These are phyloP conservation scores for Bruguiera gymnorhiza DNA, from an alignment of 345 rosid species.

Conservation along the genomic window DNA sequence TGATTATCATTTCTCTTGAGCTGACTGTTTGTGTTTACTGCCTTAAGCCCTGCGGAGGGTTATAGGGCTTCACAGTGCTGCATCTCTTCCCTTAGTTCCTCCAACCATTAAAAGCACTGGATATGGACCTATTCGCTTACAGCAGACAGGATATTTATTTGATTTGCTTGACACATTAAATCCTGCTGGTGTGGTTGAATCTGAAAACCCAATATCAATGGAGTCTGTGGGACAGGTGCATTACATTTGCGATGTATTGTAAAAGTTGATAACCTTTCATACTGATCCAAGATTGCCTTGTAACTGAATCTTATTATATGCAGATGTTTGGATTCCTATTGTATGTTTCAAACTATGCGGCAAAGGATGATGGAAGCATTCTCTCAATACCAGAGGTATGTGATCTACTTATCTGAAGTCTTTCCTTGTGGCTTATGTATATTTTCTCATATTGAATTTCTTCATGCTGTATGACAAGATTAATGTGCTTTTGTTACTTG, in stretches of 20 bases:
- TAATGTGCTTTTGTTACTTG: background rate
- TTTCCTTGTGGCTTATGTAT: background rate
- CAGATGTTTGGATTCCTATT: conserved; percentile 87
- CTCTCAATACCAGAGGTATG: conserved; percentile 67
- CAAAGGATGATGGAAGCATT: conserved; percentile 42
- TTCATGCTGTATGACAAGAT: background rate
- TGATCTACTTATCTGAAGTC: background rate
- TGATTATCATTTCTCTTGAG: background rate
- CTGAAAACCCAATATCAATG: conserved; percentile 65
- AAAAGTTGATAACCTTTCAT: background rate
- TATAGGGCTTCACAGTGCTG: conserved; percentile 39
- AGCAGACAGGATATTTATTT: conserved; percentile 48
- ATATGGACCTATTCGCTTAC: conserved; percentile 63
- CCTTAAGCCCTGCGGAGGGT: conserved; percentile 69
- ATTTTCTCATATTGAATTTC: background rate
- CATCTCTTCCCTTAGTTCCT: conserved; percentile 50
- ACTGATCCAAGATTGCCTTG: conserved; percentile 10
- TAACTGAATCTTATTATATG: conserved; percentile 4
- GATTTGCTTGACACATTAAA: conserved; percentile 43
- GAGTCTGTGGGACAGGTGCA: conserved; percentile 79
- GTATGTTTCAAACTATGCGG: conserved; percentile 54
- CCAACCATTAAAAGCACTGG: conserved; percentile 42
- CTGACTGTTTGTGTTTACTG: conserved; percentile 4
- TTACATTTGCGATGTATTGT: conserved; percentile 7
- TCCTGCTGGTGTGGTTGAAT: conserved; percentile 41